These are phyloP conservation scores for Fusarium devonianum DNA, from an alignment of 2,329 filamentous ascomycete genomes.

Conservation along the genomic window DNA sequence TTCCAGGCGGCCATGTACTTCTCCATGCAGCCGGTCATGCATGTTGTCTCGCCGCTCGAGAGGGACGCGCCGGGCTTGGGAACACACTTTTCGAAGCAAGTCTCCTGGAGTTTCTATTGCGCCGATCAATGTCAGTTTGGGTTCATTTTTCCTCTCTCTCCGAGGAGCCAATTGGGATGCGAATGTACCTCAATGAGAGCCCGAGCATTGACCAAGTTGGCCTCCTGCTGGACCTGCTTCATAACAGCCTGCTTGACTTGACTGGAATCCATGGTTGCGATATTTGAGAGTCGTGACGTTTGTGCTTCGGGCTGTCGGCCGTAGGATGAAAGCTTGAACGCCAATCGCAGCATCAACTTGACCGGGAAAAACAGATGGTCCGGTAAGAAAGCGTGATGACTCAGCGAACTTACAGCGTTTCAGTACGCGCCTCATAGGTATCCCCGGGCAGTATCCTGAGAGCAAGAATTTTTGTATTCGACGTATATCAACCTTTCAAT, in stretches of 20 bases:
- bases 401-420: too few relatives aligned
- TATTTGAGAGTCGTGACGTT: slow-evolving; percentile 32
- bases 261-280: slow-evolving; percentile 63
- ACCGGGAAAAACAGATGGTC: slow-evolving; percentile 27
- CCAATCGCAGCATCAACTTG: slow-evolving; percentile 13
- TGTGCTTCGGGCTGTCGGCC: slow-evolving; percentile 10
- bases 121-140: slow-evolving; percentile 14
- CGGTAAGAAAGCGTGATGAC: slow-evolving; percentile 15
- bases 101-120: slow-evolving; percentile 76
- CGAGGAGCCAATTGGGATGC: slow-evolving; percentile 8
- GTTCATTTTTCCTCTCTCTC: not conserved
- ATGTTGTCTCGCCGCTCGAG: slow-evolving; percentile 72
- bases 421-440: too few relatives aligned
- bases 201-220: slow-evolving; percentile 72
- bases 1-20: slow-evolving; percentile 88
- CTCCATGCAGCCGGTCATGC: slow-evolving; percentile 80
- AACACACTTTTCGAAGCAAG: slow-evolving; percentile 82
- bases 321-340: slow-evolving; percentile 24
- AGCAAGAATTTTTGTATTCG: too few relatives aligned
- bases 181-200: slow-evolving; percentile 70
- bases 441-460: too few relatives aligned
- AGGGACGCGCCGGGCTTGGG: slow-evolving; percentile 72
- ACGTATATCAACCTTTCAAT: too few relatives aligned
- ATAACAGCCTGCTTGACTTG: slow-evolving; percentile 68
- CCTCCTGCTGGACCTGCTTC: slow-evolving; percentile 69